Conservation (phyloP, 805 yeast genomes). For the Wickerhamiella galacta region DNA sequence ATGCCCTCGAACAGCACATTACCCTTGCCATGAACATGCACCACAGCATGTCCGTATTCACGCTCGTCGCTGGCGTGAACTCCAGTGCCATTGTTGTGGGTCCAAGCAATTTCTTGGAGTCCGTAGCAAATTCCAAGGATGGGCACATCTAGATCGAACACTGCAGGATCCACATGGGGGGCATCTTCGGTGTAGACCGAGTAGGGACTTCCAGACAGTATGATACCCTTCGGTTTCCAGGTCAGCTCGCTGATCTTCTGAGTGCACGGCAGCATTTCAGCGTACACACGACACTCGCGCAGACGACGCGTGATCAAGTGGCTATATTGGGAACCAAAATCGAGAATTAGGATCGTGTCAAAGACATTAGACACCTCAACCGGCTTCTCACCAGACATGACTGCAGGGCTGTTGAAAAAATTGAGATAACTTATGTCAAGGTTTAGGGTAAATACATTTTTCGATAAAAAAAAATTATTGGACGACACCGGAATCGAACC, state of each 20-base stretch:
- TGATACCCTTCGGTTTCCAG: constrained; percentile 94
- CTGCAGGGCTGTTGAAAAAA: no score
- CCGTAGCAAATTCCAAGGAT: constrained; percentile 97
- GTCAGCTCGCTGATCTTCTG: constrained; percentile 83
- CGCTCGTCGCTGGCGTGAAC: constrained; percentile 94
- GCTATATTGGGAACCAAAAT: constrained; percentile 96
- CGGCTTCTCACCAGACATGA: constrained; percentile 10
- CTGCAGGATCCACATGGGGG: constrained; percentile 92
- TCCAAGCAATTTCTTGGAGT: constrained; percentile 98
- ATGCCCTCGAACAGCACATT: constrained; percentile 73
- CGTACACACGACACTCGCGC: constrained; percentile 94
- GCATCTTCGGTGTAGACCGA: constrained; percentile 91
- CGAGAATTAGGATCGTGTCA: constrained; percentile 93
- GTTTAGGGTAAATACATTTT: no score
- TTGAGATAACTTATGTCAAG: no score
- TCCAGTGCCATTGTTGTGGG: constrained; percentile 61
- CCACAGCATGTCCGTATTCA: constrained; percentile 93
- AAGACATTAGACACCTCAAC: constrained; percentile 68
- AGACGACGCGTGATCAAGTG: constrained; percentile 93
- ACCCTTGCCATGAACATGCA: constrained; percentile 49
- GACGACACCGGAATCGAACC: constrained; percentile 14
- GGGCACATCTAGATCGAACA: constrained; percentile 83
- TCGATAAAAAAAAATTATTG: constrained; percentile 6
- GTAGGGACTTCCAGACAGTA: constrained; percentile 94
- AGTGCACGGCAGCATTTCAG: constrained; percentile 98